A percentile compares a stretch with the other conserved stretches of the same genome.
Evolutionary conservation across 192 early-diverging fungal species (phyloP).

Genomic region (Coemansia sp.): DNA sequence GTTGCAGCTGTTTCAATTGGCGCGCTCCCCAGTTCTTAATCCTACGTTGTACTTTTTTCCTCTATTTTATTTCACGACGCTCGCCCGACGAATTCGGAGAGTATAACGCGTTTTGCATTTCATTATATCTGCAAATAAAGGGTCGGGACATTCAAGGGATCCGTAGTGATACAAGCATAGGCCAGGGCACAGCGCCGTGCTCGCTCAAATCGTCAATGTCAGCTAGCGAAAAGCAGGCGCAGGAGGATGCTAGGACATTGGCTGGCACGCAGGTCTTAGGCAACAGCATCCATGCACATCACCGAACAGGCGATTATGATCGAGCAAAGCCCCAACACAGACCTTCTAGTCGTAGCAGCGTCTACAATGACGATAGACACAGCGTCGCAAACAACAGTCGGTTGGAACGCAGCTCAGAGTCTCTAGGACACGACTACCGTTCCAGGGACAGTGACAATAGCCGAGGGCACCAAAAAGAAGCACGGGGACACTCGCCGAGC

Average conservation of each 20-base stretch:
- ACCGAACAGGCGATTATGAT: neutral
- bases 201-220: constrained; percentile 1
- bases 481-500: neutral
- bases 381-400: neutral
- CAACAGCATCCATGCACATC: neutral
- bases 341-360: constrained; percentile 13
- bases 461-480: constrained; percentile 11
- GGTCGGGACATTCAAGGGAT: neutral
- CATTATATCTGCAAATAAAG: neutral
- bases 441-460: constrained; percentile 9
- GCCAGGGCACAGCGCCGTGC: neutral
- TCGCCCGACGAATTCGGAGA: neutral
- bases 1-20: neutral
- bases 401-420: neutral
- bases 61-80: neutral
- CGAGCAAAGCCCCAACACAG: neutral
- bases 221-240: neutral
- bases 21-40: neutral
- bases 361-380: constrained; percentile 2
- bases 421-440: neutral
- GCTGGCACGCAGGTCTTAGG: neutral
- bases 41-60: neutral
- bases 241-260: constrained; percentile 1
- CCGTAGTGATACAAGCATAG: neutral
- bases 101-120: neutral